These are phyloP conservation scores for Musa itinerans DNA, from an alignment of 176 grass and related monocot species.

Conservation along the genomic window DNA sequence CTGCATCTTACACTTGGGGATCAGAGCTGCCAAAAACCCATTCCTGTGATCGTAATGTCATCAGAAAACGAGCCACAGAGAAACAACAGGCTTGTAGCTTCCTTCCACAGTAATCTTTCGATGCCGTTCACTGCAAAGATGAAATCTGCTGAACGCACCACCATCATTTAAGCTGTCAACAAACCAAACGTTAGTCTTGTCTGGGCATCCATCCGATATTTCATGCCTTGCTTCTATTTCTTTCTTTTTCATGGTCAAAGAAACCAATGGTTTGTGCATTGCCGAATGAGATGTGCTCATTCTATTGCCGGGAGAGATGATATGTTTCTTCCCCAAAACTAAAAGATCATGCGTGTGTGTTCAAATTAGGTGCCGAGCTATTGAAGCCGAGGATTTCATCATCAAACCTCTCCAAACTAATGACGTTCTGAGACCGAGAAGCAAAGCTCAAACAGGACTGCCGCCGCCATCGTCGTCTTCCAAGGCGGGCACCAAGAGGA, in stretches of 20 bases:
- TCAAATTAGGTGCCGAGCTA: constrained; percentile 24
- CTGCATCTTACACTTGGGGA: constrained; percentile 31
- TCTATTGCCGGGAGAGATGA: too few species aligned
- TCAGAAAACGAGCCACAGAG: constrained; percentile 95
- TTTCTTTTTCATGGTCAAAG: too few species aligned
- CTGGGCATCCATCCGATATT: too few species aligned
- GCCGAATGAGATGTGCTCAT: too few species aligned
- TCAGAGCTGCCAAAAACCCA: constrained; percentile 52
- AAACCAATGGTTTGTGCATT: too few species aligned
- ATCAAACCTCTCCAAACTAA: constrained; percentile 76
- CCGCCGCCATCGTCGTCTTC: not conserved
- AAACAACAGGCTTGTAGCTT: constrained; percentile 60
- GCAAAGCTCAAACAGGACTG: constrained; percentile 26
- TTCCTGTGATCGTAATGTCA: constrained; percentile 96
- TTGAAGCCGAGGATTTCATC: constrained; percentile 82
- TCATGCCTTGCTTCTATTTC: too few species aligned
- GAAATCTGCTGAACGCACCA: not conserved
- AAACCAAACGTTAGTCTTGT: too few species aligned
- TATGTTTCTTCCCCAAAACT: too few species aligned
- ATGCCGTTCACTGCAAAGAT: not conserved
- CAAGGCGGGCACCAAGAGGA: too few species aligned
- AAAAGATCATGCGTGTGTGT: not conserved
- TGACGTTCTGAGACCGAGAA: constrained; percentile 54
- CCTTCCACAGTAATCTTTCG: not conserved
- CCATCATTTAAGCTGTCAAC: too few species aligned